Evolutionary conservation across 2,329 filamentous ascomycete genomes (phyloP), one percentile per base, ranked within the genome.

Genomic region (Penicillium aurantiogriseum): DNA sequence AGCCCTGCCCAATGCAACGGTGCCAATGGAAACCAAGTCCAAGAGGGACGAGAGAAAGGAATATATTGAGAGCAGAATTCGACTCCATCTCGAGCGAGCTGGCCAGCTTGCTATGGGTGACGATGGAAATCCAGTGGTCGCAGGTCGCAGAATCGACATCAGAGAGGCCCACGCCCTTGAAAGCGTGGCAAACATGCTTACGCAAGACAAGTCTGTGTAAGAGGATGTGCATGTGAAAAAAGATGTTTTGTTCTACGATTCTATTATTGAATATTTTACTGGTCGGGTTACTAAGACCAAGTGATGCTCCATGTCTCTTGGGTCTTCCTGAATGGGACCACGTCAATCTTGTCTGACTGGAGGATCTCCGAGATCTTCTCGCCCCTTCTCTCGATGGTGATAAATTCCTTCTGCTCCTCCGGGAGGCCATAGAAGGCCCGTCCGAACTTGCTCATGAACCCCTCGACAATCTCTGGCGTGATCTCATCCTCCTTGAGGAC

Each of bases 31-130:
- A 57, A 67, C 66, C 47, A 74, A 80, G 61, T 82, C 82, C 45
- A 90, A 86, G 78, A 83, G 87, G 39, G 83, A 86, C 52, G 87
- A 94, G 71, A 81, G 93, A 59, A 81, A 88, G 56, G 84, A 89
- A 63, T 97, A 97, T 71, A 87, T 97, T 48, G 92, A 97, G 75
- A 83, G 83, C 53, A 87, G 92, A 68, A 90, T 90, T 50, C 81
- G 85, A 64, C 82, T 89, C 58, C 90, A 95, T 71, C 78, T 97
- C 40, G 90, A 96, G 76, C 71, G 77, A 25, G 69, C 73, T 42
- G 77, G 76, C 8, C 74, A 76, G 56, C 58, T 77, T 48, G 66
- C 70, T 7, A 66, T 73, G 53, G 68, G 70, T 10, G 63, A 68
- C 31, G 70, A 74, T 46, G 68, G 70, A 17, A 69, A 73, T 48